These are phyloP conservation scores for Drosera capensis DNA, from an alignment of 148 eudicot genomes.

Conservation along the genomic window DNA sequence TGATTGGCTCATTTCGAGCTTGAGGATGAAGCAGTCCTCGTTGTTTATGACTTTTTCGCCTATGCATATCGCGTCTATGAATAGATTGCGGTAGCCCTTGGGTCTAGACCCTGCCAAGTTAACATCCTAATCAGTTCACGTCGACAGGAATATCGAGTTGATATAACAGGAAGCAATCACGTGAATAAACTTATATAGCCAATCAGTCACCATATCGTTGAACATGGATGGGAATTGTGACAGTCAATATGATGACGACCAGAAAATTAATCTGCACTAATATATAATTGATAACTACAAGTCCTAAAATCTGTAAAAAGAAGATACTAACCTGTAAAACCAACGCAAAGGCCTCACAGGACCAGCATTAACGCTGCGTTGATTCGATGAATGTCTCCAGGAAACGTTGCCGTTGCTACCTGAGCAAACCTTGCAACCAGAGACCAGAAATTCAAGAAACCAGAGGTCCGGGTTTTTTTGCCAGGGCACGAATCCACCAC, in stretches of 20 bases:
- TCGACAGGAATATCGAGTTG: not conserved
- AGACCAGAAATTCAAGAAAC: slow-evolving; percentile 47
- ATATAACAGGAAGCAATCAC: not conserved
- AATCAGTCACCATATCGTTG: too few relatives aligned
- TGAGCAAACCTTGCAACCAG: slow-evolving; percentile 41
- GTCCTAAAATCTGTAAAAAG: not conserved
- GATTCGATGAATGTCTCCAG: slow-evolving; percentile 50
- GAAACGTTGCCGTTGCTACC: slow-evolving; percentile 48
- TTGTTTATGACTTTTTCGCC: slow-evolving; percentile 43
- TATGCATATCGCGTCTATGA: slow-evolving; percentile 32
- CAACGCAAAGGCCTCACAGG: slow-evolving; percentile 46
- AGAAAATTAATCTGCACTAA: too few relatives aligned
- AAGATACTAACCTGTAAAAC: slow-evolving; percentile 29
- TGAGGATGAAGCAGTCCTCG: slow-evolving; percentile 43
- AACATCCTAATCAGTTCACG: not conserved
- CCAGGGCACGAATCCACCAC: slow-evolving; percentile 50
- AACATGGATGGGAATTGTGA: not conserved
- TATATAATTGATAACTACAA: too few relatives aligned
- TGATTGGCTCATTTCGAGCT: slow-evolving; percentile 28
- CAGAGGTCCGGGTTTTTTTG: slow-evolving; percentile 56
- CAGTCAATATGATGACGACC: not conserved
- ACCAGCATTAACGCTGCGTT: slow-evolving; percentile 22
- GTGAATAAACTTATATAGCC: too few relatives aligned
- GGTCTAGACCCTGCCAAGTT: slow-evolving; percentile 39
- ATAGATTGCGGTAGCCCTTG: slow-evolving; percentile 52